Conservation (phyloP, 164 flowering plant genomes). For the Liriodendron chinense region DNA sequence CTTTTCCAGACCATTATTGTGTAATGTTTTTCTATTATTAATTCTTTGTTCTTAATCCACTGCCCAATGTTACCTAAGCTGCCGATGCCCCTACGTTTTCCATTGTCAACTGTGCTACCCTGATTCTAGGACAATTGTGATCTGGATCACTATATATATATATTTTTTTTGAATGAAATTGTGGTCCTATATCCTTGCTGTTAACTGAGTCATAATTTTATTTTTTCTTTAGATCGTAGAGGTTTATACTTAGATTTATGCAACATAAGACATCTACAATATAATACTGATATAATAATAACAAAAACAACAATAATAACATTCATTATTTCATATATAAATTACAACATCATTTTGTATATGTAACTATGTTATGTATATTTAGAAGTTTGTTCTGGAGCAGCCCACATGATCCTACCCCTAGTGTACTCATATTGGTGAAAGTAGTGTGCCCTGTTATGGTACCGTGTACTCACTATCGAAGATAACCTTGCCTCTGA, state of each 20-base stretch:
- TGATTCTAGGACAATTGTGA: not conserved
- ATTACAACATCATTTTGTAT: not conserved
- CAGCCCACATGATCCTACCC: not conserved
- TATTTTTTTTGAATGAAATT: not conserved
- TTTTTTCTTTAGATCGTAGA: not conserved
- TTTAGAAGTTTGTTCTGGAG: not conserved
- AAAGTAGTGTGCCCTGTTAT: not conserved
- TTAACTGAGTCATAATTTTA: no score
- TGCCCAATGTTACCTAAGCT: no score
- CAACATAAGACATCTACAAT: no score
- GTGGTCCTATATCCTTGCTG: not conserved
- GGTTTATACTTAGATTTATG: not conserved
- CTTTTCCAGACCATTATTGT: not conserved
- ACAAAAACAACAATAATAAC: not conserved
- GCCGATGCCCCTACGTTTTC: no score
- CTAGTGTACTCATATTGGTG: no score
- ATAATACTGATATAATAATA: no score
- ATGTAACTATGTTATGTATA: not conserved
- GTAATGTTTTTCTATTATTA: not conserved
- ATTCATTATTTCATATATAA: no score
- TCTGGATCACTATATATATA: not conserved
- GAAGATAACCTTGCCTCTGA: not conserved
- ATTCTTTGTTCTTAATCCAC: no score
- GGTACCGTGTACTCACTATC: not conserved
- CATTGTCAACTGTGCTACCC: no score